Conservation (phyloP, 192 early-diverging fungal species). For the Dissophora globulifera region DNA sequence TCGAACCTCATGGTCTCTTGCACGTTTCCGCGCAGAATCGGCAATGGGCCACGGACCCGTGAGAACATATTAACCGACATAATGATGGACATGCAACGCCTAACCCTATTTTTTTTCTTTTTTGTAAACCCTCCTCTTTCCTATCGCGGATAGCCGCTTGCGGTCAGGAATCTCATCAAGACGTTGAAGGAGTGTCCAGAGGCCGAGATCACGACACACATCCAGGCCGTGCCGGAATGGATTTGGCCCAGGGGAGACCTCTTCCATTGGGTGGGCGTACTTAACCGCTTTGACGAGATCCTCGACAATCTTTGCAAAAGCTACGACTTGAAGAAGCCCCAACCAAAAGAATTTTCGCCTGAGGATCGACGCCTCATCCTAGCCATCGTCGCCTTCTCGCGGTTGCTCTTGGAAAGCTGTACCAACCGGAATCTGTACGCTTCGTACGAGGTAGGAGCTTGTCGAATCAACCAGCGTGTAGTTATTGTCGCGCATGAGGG, state of each 20-base stretch:
- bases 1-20: too few relatives aligned
- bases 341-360: constrained; percentile 67
- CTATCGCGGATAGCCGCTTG: constrained; percentile 60
- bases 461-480: too few relatives aligned
- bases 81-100: too few relatives aligned
- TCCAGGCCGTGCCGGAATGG: constrained; percentile 72
- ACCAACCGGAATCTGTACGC: constrained; percentile 95
- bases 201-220: constrained; percentile 64
- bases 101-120: too few relatives aligned
- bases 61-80: too few relatives aligned
- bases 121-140: too few relatives aligned
- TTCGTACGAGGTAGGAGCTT: constrained; percentile 83
- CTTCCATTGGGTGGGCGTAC: constrained; percentile 94
- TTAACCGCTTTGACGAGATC: constrained; percentile 92
- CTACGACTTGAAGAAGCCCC: constrained; percentile 72
- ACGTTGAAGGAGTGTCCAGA: constrained; percentile 61
- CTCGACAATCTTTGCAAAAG: constrained; percentile 73
- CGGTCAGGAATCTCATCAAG: constrained; percentile 63
- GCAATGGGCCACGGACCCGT: too few relatives aligned
- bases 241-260: constrained; percentile 89
- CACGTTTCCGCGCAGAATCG: too few relatives aligned
- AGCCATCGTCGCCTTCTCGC: constrained; percentile 79
- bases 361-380: constrained; percentile 67
- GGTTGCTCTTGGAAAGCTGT: constrained; percentile 90
- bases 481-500: too few relatives aligned